Evolutionary conservation across 2,329 filamentous ascomycete genomes (phyloP).

Genomic region (Xylaria sp.): DNA sequence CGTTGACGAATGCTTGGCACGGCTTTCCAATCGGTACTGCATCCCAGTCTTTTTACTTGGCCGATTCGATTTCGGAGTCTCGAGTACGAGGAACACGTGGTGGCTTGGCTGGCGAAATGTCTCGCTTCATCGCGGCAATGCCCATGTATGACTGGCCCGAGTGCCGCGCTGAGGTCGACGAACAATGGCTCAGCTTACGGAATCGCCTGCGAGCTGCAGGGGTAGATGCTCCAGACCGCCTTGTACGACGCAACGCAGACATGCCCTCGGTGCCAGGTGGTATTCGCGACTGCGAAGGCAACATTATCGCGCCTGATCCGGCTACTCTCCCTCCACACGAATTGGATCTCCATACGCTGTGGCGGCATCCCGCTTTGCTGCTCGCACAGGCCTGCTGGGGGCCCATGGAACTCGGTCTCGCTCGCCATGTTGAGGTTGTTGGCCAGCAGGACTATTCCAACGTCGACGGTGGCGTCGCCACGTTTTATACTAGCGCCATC

Average conservation of each 20-base stretch:
- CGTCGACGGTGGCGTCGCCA: constrained; percentile 26
- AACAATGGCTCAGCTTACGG: constrained; percentile 32
- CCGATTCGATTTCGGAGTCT: not conserved
- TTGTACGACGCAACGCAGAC: constrained; percentile 35
- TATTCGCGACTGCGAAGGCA: constrained; percentile 29
- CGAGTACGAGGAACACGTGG: not conserved
- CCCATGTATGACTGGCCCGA: constrained; percentile 41
- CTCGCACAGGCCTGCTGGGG: constrained; percentile 34
- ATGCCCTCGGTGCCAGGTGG: constrained; percentile 35
- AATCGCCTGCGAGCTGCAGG: constrained; percentile 29
- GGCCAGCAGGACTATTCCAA: constrained; percentile 36
- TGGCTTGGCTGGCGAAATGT: not conserved
- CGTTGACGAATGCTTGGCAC: constrained; percentile 12
- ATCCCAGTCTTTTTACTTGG: not conserved
- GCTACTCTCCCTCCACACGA: constrained; percentile 33
- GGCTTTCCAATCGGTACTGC: not conserved
- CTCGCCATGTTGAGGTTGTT: constrained; percentile 26
- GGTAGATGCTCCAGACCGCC: constrained; percentile 28
- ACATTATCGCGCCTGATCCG: constrained; percentile 32
- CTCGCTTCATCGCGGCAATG: constrained; percentile 32
- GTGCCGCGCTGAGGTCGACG: constrained; percentile 30
- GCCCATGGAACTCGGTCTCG: constrained; percentile 34
- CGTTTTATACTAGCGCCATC: constrained; percentile 34
- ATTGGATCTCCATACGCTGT: constrained; percentile 33
- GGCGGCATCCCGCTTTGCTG: constrained; percentile 34